These are phyloP conservation scores for Proliferodiscus dingleyae DNA, from an alignment of 2,329 filamentous ascomycete genomes.

Conservation along the genomic window DNA sequence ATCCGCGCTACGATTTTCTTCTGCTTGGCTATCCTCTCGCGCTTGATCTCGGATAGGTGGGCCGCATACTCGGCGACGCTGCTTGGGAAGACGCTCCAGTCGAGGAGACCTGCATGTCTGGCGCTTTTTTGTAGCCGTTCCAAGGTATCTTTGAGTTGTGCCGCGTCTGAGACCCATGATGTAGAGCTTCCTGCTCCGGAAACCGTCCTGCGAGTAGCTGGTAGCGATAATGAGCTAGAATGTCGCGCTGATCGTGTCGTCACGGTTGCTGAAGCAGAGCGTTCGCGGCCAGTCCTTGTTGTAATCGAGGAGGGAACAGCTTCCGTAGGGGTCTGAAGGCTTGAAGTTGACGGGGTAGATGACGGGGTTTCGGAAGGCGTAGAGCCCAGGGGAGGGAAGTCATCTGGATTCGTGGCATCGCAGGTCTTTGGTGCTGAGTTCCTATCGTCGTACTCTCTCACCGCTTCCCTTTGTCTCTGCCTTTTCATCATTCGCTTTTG, in stretches of 20 bases:
- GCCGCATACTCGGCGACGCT: slow-evolving; percentile 1
- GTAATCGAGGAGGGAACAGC: no score
- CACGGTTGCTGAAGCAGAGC: background rate
- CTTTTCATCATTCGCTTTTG: no score
- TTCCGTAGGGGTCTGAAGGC: background rate
- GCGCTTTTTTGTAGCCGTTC: slow-evolving; percentile 11
- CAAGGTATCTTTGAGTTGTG: slow-evolving; percentile 1
- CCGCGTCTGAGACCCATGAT: slow-evolving; percentile 4
- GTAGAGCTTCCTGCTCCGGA: background rate
- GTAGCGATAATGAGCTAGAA: background rate
- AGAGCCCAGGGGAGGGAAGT: background rate
- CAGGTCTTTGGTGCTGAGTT: background rate
- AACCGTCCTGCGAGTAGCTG: background rate
- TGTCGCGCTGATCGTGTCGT: background rate
- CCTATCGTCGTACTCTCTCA: no score
- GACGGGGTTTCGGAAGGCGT: background rate
- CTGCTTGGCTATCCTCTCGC: background rate
- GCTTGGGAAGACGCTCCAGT: slow-evolving; percentile 6
- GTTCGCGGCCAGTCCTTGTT: no score
- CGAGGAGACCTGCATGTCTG: slow-evolving; percentile 3
- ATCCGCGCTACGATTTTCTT: background rate
- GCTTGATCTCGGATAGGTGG: background rate
- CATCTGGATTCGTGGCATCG: background rate
- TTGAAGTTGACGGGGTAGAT: background rate
- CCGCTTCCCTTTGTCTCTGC: no score